A percentile compares a stretch with the other conserved stretches of the same genome.
Conservation (phyloP, 805 yeast genomes). For the Monosporozyma yasuniensis region DNA sequence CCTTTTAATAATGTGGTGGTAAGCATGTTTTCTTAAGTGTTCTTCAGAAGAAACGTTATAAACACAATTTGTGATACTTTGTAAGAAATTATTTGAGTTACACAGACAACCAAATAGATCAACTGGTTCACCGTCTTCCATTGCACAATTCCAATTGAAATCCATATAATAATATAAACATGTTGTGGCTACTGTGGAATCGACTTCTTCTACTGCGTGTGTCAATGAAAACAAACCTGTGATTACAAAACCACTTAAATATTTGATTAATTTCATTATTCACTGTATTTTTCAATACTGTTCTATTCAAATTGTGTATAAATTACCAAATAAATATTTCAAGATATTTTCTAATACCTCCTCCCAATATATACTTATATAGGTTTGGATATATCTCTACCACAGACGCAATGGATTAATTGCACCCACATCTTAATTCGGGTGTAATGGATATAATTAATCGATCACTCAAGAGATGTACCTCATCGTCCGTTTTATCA, state of each 20-base stretch:
- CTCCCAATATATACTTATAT: too few relatives aligned
- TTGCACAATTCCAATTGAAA: constrained; percentile 2
- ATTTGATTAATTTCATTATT: neutral
- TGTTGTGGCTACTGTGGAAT: constrained; percentile 1
- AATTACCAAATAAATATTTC: too few relatives aligned
- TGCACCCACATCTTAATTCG: neutral
- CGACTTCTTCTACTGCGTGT: neutral
- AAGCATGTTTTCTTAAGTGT: constrained; percentile 32
- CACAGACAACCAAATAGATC: neutral
- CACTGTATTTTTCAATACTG: neutral
- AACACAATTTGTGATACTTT: constrained; percentile 36
- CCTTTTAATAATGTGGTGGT: constrained; percentile 31
- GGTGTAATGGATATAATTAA: neutral
- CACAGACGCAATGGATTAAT: neutral
- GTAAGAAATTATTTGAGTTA: constrained; percentile 33
- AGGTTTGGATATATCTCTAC: too few relatives aligned
- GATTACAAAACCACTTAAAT: neutral
- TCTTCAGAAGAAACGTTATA: constrained; percentile 26
- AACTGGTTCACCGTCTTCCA: neutral
- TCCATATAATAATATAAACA: neutral
- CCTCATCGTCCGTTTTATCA: too few relatives aligned
- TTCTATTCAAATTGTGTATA: too few relatives aligned
- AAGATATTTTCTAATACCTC: too few relatives aligned
- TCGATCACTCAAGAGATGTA: neutral
- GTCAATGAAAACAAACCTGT: neutral